Evolutionary conservation across 192 early-diverging fungal genomes (phyloP), one percentile per base, ranked within the genome.

Genomic region (Radiomyces spectabilis): DNA sequence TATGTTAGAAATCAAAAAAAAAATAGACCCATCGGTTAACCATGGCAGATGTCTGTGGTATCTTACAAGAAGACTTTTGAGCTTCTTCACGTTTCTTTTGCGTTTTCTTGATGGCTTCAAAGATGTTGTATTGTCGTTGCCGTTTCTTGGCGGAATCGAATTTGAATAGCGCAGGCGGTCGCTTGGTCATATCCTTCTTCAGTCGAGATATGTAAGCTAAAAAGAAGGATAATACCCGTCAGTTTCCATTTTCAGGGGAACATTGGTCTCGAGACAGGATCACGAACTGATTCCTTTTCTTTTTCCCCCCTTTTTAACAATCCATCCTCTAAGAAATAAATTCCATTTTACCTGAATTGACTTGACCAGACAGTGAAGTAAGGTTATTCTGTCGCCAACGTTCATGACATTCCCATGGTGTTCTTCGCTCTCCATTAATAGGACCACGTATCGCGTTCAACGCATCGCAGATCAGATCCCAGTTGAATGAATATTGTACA

Each of bases 351-450:
- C 64, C 64, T 21, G 57, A 22, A 54, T 66, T 66, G 16, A 66
- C 37, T 51, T 66, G 64, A 7, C 64, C 64, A 12, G 64, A 65
- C 3, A 66, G 51, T 0, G 63, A 59, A 1, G 73, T 63, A 12
- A 65, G 58, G 24, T 81, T 73, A 47, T 73, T 77, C 51, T 75
- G 72, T 31, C 61, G 61, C 76, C 75, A 87, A 10, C 80, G 74
- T 32, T 72, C 54, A 54, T 80, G 80, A 34, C 85, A 87, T 24
- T 87, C 87, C 72, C 80, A 89, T 7, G 81, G 71, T 7, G 73
- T 77, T 12, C 83, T 59, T 31, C 61, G 61, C 39, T 77, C 74
- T 1, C 76, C 76, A 25, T 61, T 69, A 12, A 74, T 63, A 19
- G 76, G 68, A 7, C 63, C 63, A 21, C 77, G 75, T 21, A 65